Evolutionary conservation across 305 asterid genomes (phyloP).

Genomic region (Fraxinus latifolia): DNA sequence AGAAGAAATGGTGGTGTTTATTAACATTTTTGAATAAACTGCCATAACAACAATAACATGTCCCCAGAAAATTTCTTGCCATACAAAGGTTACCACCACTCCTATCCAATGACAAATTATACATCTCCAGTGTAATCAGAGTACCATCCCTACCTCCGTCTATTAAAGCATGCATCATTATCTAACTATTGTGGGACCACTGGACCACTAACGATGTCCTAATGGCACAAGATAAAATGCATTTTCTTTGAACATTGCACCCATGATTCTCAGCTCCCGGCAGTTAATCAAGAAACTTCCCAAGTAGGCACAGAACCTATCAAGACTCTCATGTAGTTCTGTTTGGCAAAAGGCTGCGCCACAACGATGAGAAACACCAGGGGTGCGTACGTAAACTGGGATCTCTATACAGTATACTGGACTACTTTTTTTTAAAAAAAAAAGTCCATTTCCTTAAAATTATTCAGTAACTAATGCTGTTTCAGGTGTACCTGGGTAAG

Average conservation of each 20-base stretch:
- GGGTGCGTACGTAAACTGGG: not conserved
- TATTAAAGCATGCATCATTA: constrained; percentile 26
- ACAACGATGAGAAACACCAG: not conserved
- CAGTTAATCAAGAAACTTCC: too few relatives aligned
- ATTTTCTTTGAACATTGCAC: not conserved
- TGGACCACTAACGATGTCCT: constrained; percentile 25
- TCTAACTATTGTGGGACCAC: constrained; percentile 4
- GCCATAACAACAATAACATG: not conserved
- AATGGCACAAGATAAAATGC: not conserved
- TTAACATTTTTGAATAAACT: too few relatives aligned
- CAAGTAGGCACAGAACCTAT: not conserved
- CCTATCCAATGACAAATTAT: not conserved
- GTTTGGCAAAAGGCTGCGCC: not conserved
- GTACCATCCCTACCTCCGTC: not conserved
- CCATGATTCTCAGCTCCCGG: not conserved
- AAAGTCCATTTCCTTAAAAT: not conserved
- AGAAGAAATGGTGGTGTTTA: not conserved
- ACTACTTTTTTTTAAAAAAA: too few relatives aligned
- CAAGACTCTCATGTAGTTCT: not conserved
- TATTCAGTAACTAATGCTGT: not conserved
- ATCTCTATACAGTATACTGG: not conserved
- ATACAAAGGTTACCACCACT: not conserved
- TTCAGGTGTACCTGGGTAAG: not conserved
- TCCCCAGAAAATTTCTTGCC: not conserved
- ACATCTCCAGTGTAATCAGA: not conserved